Base-by-base conservation (phyloP, 192 early-diverging fungal species). In the Coemansia sp. region DNA sequence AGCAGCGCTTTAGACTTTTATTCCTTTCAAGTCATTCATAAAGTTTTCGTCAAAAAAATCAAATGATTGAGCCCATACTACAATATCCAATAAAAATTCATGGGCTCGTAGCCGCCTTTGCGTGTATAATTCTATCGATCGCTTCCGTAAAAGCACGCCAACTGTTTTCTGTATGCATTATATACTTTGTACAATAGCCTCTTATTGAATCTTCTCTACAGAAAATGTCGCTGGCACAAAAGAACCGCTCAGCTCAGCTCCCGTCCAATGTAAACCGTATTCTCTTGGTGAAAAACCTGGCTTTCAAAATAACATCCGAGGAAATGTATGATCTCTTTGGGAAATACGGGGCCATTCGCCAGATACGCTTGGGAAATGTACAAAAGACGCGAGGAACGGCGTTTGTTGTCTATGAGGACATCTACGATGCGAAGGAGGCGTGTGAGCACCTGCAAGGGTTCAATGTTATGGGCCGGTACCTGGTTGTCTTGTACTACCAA, bases 271-370 rank as follows among this genome's bases (percentile, higher is more conserved):
- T 99, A 30, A 99, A 99, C 78, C 87, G 97, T 53, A 92, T 93
- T 6, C 87, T 99, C 18, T 91, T 97, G 63, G 92, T 99, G 10
- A 89, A 94, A 46, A 98, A 99, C 78, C 85, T 99, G 36, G 94
- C 97, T 14, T 99, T 93, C 85, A 97, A 97, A 82, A 96, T 98
- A 69, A 93, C 97, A 10, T 68, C 91, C 0, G 97, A 97, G 68
- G 97, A 99, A 70, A 89, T 99, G 89, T 99, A 94, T 71, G 97
- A 99, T 71, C 85, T 99, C 51, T 99, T 99, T 89, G 96, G 96
- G 58, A 95, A 92, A 80, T 98, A 97, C 78, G 95, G 95, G 18
- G 89, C 94, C 2, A 94, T 97, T 62, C 86, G 97, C 56, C 97
- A 99, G 85, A 95, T 99, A 41, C 85, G 95, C 45, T 81, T 77